Percentiles rank a stretch among this genome's conserved stretches.
Conservation (phyloP, 352 stramenopile species). For the Phytophthora tentaculata region DNA sequence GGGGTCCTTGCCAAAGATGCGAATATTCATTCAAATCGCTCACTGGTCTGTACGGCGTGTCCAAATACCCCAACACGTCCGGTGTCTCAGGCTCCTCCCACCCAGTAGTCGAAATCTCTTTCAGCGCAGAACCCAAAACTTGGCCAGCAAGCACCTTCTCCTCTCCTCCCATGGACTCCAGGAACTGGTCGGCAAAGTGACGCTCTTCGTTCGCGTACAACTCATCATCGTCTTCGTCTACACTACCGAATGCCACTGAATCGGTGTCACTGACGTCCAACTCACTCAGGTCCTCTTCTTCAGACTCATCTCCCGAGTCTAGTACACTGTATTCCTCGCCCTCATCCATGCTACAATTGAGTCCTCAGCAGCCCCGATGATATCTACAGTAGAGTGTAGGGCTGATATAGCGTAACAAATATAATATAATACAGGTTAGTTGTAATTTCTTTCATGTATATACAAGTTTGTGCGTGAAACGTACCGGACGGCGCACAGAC, state of each 20-base stretch:
- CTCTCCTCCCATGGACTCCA: not conserved
- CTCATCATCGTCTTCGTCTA: slow-evolving; percentile 9
- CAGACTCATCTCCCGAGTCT: no score
- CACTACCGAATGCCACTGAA: not conserved
- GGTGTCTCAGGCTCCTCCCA: not conserved
- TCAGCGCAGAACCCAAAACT: not conserved
- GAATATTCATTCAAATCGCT: not conserved
- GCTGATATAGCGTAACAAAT: not conserved
- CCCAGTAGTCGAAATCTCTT: not conserved
- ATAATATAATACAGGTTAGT: not conserved
- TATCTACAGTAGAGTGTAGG: not conserved
- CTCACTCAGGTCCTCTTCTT: slow-evolving; percentile 8
- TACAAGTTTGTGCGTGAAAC: not conserved
- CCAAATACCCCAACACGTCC: slow-evolving; percentile 2
- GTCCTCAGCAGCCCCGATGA: not conserved
- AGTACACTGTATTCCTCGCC: not conserved
- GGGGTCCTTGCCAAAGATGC: not conserved
- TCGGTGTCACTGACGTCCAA: slow-evolving; percentile 6
- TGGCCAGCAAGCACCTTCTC: slow-evolving; percentile 7
- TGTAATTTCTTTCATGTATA: not conserved
- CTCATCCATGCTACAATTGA: not conserved
- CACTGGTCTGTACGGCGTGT: not conserved
- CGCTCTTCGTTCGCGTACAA: slow-evolving; percentile 7
- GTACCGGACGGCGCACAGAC: not conserved
- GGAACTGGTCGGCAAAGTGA: slow-evolving; percentile 10